phyloP scores from a whole-genome alignment of 2,329 filamentous ascomycete species.

The Penicillium freii region DNA sequence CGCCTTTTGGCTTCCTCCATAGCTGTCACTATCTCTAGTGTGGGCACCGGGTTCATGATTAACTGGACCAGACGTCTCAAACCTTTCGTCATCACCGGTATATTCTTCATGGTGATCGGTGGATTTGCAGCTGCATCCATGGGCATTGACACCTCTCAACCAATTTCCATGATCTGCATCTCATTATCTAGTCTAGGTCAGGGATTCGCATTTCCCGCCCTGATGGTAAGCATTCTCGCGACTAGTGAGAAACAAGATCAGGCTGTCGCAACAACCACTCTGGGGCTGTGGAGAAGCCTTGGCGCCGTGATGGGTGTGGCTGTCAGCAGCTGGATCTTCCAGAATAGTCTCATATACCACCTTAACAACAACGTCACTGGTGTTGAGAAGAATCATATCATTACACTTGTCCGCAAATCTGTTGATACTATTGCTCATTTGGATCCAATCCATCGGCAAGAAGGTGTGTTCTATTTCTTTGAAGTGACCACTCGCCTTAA shows the following conservation, averaged over 20 bases:
- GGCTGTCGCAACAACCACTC: conserved; percentile 67
- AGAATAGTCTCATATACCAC: conserved; percentile 65
- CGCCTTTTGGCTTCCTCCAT: conserved; percentile 65
- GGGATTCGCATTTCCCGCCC: conserved; percentile 64
- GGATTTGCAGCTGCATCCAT: conserved; percentile 52
- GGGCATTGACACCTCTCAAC: conserved; percentile 51
- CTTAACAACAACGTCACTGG: conserved; percentile 60
- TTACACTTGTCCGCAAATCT: conserved; percentile 51
- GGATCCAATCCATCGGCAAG: conserved; percentile 44
- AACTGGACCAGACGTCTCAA: conserved; percentile 60
- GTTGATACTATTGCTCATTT: conserved; percentile 50
- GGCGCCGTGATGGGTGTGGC: conserved; percentile 74
- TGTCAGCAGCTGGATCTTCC: conserved; percentile 67
- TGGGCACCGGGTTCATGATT: conserved; percentile 62
- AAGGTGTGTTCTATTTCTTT: conserved; percentile 39
- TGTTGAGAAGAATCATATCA: conserved; percentile 54
- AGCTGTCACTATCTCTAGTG: conserved; percentile 55
- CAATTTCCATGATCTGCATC: conserved; percentile 57
- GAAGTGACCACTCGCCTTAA: background rate
- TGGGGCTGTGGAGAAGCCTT: conserved; percentile 69
- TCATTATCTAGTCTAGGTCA: conserved; percentile 58
- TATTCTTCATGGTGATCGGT: conserved; percentile 51
- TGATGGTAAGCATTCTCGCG: conserved; percentile 63
- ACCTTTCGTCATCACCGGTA: conserved; percentile 57
- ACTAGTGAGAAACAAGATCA: conserved; percentile 61